These are phyloP conservation scores for Exophiala alcalophila DNA, from an alignment of 2,329 filamentous ascomycete genomes.

Conservation along the genomic window DNA sequence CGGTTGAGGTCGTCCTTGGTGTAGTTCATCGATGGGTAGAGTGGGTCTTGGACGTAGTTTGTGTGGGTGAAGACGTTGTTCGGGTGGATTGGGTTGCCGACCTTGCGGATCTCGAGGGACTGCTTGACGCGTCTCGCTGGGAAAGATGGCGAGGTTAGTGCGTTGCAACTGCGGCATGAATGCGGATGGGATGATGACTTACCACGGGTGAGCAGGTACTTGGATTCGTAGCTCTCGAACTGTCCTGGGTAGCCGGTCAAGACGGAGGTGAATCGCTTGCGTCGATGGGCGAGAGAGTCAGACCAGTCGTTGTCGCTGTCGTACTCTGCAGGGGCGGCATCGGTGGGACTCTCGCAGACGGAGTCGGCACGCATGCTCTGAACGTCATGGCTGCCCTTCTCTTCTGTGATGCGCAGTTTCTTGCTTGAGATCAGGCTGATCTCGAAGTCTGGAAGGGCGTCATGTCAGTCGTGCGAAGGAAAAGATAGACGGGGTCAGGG, in stretches of 20 bases:
- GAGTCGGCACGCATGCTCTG: constrained; percentile 14
- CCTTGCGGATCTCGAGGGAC: constrained; percentile 1
- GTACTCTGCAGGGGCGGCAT: not conserved
- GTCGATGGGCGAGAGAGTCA: constrained; percentile 1
- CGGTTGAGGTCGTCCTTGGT: constrained; percentile 9
- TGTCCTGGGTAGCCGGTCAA: constrained; percentile 20
- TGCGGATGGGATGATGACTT: not conserved
- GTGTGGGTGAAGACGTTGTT: constrained; percentile 23
- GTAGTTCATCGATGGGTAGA: constrained; percentile 16
- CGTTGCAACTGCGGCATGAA: too few relatives aligned
- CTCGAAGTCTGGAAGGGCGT: constrained; percentile 7
- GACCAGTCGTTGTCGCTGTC: constrained; percentile 2
- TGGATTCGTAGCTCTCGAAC: constrained; percentile 21
- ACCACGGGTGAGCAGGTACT: constrained; percentile 7
- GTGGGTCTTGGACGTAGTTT: constrained; percentile 21
- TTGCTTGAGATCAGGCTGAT: constrained; percentile 17
- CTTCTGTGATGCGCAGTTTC: constrained; percentile 15
- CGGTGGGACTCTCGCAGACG: constrained; percentile 7
- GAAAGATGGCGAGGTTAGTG: too few relatives aligned
- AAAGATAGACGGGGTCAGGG: not conserved
- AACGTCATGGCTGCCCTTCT: constrained; percentile 7
- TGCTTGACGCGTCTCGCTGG: too few relatives aligned
- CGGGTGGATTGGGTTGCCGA: constrained; percentile 19
- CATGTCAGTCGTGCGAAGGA: too few relatives aligned
- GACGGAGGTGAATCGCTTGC: constrained; percentile 4